Evolutionary conservation across 768 basidiomycete species (phyloP).

Genomic region (Auriculariales sp.): DNA sequence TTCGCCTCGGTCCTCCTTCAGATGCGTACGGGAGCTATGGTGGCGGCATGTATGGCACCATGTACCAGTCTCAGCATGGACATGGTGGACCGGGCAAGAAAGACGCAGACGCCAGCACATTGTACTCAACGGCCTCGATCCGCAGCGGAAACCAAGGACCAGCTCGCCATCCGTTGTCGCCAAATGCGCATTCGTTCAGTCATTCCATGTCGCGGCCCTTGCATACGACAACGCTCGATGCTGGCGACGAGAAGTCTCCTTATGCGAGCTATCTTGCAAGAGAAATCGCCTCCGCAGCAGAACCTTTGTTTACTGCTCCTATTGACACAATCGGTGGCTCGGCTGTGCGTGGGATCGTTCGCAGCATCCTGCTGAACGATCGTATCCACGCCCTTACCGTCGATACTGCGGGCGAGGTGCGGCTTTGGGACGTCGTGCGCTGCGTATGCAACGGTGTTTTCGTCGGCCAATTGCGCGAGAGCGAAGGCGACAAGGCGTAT

Average conservation of each 20-base stretch:
- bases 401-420: constrained; percentile 76
- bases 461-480: constrained; percentile 39
- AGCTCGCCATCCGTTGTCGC: background rate
- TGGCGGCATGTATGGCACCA: background rate
- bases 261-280: constrained; percentile 16
- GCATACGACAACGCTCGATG: background rate
- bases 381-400: constrained; percentile 82
- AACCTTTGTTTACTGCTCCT: constrained; percentile 40
- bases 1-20: constrained; percentile 19
- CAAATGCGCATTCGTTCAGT: background rate
- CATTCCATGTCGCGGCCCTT: background rate
- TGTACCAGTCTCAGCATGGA: background rate
- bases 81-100: constrained; percentile 11
- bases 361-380: constrained; percentile 74
- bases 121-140: constrained; percentile 68
- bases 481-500: constrained; percentile 19
- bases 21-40: constrained; percentile 14
- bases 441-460: constrained; percentile 64
- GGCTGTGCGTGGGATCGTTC: constrained; percentile 57
- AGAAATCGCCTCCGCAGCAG: constrained; percentile 67
- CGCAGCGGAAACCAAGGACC: background rate
- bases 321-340: constrained; percentile 58
- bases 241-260: background rate
- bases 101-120: constrained; percentile 70
- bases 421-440: constrained; percentile 83